Evolutionary conservation across 805 yeast genomes (phyloP).

Genomic region (Schwanniomyces occidentalis): DNA sequence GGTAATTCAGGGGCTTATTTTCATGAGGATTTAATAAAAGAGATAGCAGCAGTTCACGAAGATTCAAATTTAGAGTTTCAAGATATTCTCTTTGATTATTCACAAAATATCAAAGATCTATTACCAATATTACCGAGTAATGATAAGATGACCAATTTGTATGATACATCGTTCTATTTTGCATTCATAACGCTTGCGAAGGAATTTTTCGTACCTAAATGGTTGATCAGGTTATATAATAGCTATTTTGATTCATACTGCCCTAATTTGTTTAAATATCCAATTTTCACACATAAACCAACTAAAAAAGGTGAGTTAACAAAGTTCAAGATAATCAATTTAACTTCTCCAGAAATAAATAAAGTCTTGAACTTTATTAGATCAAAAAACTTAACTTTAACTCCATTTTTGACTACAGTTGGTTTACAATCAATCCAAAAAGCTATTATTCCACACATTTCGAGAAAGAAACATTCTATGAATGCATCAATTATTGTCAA

Average conservation of each 20-base stretch:
- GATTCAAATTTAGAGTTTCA: constrained; percentile 4
- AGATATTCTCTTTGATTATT: constrained; percentile 9
- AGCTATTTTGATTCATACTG: constrained; percentile 5
- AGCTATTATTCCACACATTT: constrained; percentile 11
- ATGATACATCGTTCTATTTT: constrained; percentile 5
- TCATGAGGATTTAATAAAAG: constrained; percentile 23
- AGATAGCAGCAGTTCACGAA: constrained; percentile 11
- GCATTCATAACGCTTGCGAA: constrained; percentile 3
- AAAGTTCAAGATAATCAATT: constrained; percentile 11
- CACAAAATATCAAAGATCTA: constrained; percentile 5
- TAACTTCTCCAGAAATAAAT: constrained; percentile 12
- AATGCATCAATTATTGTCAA: constrained; percentile 10
- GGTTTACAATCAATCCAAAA: constrained; percentile 17
- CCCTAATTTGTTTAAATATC: constrained; percentile 10
- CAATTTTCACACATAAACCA: constrained; percentile 10
- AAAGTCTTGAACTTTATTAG: constrained; percentile 14
- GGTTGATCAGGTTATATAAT: no score
- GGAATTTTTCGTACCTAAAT: neutral
- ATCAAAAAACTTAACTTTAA: constrained; percentile 16
- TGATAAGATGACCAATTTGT: constrained; percentile 11
- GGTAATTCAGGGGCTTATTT: constrained; percentile 32
- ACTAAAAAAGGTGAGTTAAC: constrained; percentile 7
- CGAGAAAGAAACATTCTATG: neutral
- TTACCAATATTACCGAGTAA: constrained; percentile 8
- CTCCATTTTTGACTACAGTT: constrained; percentile 18